Evolutionary conservation across 192 early-diverging fungal species (phyloP), one percentile per base, ranked within the genome.

Genomic region (Entomortierella lignicola): DNA sequence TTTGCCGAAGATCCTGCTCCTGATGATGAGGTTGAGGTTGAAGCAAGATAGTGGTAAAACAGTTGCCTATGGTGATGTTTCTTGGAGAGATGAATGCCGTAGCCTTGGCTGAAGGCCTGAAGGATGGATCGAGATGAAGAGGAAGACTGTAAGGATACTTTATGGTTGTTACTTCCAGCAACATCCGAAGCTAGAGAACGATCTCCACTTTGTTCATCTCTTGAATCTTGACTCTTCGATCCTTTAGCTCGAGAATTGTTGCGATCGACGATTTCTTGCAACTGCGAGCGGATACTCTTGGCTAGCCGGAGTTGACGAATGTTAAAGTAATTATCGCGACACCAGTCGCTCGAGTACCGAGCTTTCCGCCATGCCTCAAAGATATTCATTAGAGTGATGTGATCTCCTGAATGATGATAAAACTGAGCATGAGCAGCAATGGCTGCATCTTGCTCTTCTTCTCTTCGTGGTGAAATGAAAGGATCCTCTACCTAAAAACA

Each of bases 31-130:
- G 73, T 57, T 0, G 73, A 72, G 8, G 86, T 80, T 2, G 86
- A 83, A 4, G 75, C 67, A 11, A 79, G 50, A 29, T 86, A 89
- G 43, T 89, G 88, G 34, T 86, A 89, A 75, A 89, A 89, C 43
- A 89, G 77, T 17, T 73, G 60, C 48, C 86, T 61, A 42, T 87
- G 81, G 23, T 91, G 89, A 54, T 96, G 95, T 69, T 94, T 95
- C 77, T 99, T 98, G 62, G 96, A 95, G 0, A 96, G 86, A 54
- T 99, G 91, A n/a, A 92, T 89, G 66, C 96, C 98, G 80, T 94
- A 99, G 1, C 96, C 97, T 2, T 92, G 90, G 51, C 91, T 90
- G 57, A 99, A 92, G 0, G 97, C 92, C 39, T 92, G 89, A 4
- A 94, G 83, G 8, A 99, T 96, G 18, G 93, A 50, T 25, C 75